Percentiles rank a stretch among this genome's conserved stretches.
Evolutionary conservation across 1,284 basidiomycete species (phyloP).

Genomic region (Moesziomyces aphidis): DNA sequence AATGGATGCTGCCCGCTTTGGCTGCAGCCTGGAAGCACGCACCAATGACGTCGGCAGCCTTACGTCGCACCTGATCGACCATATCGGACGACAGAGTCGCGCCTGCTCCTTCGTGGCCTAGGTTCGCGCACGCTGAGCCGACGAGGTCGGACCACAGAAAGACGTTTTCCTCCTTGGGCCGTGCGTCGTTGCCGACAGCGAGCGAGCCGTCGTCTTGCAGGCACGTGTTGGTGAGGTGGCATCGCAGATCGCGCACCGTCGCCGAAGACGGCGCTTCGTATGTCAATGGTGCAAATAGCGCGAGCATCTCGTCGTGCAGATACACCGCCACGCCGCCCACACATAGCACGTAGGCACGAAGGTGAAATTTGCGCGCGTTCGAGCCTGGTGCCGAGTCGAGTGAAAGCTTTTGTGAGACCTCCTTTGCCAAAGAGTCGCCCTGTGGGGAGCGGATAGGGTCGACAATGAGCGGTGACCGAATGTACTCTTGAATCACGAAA

Average conservation of each 20-base stretch:
- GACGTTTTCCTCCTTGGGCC: slow-evolving; percentile 56
- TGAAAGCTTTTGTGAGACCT: slow-evolving; percentile 9
- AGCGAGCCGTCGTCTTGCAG: slow-evolving; percentile 73
- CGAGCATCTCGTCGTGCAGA: slow-evolving; percentile 84
- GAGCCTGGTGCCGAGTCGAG: not conserved
- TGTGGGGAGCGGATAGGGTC: slow-evolving; percentile 9
- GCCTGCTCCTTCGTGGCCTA: slow-evolving; percentile 61
- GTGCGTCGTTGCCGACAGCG: slow-evolving; percentile 37
- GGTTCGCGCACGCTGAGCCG: slow-evolving; percentile 67
- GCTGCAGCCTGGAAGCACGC: slow-evolving; percentile 88
- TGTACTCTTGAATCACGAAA: slow-evolving; percentile 90
- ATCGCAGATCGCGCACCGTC: slow-evolving; percentile 73
- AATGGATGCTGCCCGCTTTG: slow-evolving; percentile 81
- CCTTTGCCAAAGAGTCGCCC: not conserved
- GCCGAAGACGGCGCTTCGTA: slow-evolving; percentile 51
- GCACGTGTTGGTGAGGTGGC: slow-evolving; percentile 95
- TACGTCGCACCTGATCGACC: slow-evolving; percentile 30
- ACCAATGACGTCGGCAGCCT: slow-evolving; percentile 71
- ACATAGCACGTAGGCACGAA: slow-evolving; percentile 91
- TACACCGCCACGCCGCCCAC: slow-evolving; percentile 69
- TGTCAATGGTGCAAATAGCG: slow-evolving; percentile 75
- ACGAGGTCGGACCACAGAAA: slow-evolving; percentile 49
- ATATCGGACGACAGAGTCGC: slow-evolving; percentile 70
- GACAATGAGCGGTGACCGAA: slow-evolving; percentile 42
- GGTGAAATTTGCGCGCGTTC: slow-evolving; percentile 78